These are phyloP conservation scores for Phlyctochytrium planicorne DNA, from an alignment of 192 early-diverging fungal genomes.

Conservation along the genomic window DNA sequence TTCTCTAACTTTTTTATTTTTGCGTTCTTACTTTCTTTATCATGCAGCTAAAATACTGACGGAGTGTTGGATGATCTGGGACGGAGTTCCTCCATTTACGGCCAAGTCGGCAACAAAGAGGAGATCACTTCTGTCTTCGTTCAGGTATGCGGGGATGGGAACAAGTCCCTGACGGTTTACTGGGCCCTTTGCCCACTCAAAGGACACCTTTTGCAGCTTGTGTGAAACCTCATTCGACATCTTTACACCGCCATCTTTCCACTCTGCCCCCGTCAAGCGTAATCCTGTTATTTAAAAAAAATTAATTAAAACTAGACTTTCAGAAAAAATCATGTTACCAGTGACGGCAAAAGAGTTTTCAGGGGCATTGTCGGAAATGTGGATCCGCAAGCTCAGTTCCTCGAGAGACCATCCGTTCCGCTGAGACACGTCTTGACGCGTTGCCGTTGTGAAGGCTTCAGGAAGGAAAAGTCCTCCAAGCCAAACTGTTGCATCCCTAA, in stretches of 20 bases:
- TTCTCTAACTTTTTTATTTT: no score
- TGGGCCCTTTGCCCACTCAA: conserved; percentile 6
- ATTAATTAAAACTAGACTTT: no score
- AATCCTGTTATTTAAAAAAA: background rate
- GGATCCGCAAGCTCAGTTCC: conserved; percentile 59
- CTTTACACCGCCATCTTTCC: conserved; percentile 20
- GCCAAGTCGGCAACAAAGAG: conserved; percentile 44
- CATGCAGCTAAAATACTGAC: no score
- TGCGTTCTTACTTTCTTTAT: no score
- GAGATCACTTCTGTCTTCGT: conserved; percentile 49
- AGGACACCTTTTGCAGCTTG: background rate
- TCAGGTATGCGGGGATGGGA: conserved; percentile 51
- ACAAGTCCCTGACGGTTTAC: background rate
- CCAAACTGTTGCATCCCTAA: conserved; percentile 56
- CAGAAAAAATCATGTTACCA: conserved; percentile 29
- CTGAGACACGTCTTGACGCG: conserved; percentile 82
- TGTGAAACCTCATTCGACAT: conserved; percentile 16
- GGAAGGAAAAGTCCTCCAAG: conserved; percentile 85
- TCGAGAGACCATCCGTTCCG: conserved; percentile 74
- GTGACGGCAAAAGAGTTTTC: conserved; percentile 31
- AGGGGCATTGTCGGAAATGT: no score
- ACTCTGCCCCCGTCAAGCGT: conserved; percentile 43
- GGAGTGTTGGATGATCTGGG: background rate
- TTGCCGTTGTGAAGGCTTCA: conserved; percentile 89
- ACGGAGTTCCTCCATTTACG: conserved; percentile 8